Evolutionary conservation across 2,329 filamentous ascomycete species (phyloP), one percentile per base, ranked within the genome.

Genomic region (Furcasterigmium furcatum): DNA sequence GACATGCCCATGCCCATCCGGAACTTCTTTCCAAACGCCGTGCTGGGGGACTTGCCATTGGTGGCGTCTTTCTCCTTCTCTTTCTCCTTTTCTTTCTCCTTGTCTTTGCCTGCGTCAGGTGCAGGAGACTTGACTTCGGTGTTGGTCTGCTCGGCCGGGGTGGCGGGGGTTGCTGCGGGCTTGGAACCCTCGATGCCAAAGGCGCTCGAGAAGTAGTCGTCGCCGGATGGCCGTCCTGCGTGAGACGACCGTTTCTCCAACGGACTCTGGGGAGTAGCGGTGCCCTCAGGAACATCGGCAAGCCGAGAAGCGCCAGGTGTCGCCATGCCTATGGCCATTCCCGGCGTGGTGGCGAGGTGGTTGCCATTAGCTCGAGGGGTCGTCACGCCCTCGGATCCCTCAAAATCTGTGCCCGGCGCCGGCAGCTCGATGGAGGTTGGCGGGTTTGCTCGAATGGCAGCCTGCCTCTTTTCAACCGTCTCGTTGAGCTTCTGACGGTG

Each of bases 21-120:
- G 64, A 95, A 91, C 68, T 92, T 94, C 69, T 91, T 94, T 36
- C 87, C 83, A 61, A 95, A 95, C 6, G 89, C 72, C 3, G 79
- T 84, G 45, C 74, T 70, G 5, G 71, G 70, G 3, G 73, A 69
- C 55, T 88, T 87, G 12, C 73, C 68, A 45, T 74, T 84, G 18
- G 72, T 67, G 24, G 59, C 60, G 12, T 70, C 63, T 54, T 72
- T 74, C 4, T 71, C 68, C 52, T 68, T 71, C 5, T 67, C 65
- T 48, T 68, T 70, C 0, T 74, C 68, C 46, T 71, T 74, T 5
- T 71, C 66, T 12, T 27, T 27, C 24, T 27, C 24, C 46, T 72
- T 74, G 1, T 70, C 71, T 53, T 81, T 79, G 58, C 82, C 70
- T 63, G 46, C 14, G 16, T 52, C 50, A n/a, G 43, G 43, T 8